phyloP scores from a whole-genome alignment of 192 early-diverging fungal species.

The Irineochytrium annulatum region DNA sequence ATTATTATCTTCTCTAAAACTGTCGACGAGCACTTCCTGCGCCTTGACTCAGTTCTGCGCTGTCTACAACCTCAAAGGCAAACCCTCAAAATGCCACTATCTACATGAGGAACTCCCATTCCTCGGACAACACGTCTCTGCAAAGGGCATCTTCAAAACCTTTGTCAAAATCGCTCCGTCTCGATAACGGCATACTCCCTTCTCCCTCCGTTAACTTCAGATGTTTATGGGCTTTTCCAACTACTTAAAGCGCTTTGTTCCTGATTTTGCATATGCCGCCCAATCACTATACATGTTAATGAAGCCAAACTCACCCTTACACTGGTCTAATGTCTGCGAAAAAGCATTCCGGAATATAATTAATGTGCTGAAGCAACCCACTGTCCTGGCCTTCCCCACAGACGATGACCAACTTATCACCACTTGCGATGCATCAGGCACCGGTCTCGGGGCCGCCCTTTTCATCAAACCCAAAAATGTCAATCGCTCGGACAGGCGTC shows the following conservation, averaged over 20 bases:
- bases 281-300: constrained; percentile 18
- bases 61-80: constrained; percentile 28
- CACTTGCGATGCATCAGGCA: constrained; percentile 11
- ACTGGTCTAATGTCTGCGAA: constrained; percentile 2
- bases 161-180: constrained; percentile 25
- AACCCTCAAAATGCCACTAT: constrained; percentile 39
- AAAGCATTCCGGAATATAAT: constrained; percentile 32
- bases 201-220: constrained; percentile 9
- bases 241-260: constrained; percentile 33
- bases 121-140: constrained; percentile 30
- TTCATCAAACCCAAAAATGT: no score
- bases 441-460: constrained; percentile 9
- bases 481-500: not conserved
- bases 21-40: constrained; percentile 35
- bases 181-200: constrained; percentile 15
- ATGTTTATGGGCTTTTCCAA: constrained; percentile 24
- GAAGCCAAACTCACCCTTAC: not conserved
- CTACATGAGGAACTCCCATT: constrained; percentile 20
- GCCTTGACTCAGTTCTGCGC: constrained; percentile 23
- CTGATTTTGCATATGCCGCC: constrained; percentile 14
- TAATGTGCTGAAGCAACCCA: constrained; percentile 2
- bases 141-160: constrained; percentile 19
- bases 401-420: constrained; percentile 11
- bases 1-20: constrained; percentile 31
- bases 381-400: not conserved